Evolutionary conservation across 345 rosid genomes (phyloP).

Genomic region (Angophora floribunda): DNA sequence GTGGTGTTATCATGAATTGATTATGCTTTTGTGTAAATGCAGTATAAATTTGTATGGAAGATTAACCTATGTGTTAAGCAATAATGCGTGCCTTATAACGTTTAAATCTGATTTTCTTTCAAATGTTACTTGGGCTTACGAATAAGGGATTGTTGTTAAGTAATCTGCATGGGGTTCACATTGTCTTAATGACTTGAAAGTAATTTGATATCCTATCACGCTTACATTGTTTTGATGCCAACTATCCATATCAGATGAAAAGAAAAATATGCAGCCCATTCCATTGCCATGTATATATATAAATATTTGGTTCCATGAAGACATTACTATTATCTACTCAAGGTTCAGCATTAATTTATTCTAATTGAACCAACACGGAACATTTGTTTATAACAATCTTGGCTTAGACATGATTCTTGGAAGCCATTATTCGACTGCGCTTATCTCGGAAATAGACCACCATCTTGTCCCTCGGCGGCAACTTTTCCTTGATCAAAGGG

Average conservation of each 20-base stretch:
- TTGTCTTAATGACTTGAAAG: too few species aligned
- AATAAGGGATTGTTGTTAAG: not conserved
- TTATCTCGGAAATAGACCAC: not conserved
- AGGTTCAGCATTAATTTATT: not conserved
- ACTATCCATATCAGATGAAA: not conserved
- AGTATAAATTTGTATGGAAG: not conserved
- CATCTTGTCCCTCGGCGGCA: slow-evolving; percentile 19
- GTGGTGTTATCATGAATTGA: too few species aligned
- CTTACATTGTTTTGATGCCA: not conserved
- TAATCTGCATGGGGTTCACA: not conserved
- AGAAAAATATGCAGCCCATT: not conserved
- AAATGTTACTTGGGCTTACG: not conserved
- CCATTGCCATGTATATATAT: not conserved
- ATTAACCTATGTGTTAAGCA: not conserved
- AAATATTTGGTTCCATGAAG: not conserved
- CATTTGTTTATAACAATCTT: not conserved
- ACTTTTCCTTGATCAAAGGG: slow-evolving; percentile 7
- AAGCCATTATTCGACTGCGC: not conserved
- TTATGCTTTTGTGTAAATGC: not conserved
- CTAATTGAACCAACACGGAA: not conserved
- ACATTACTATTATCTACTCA: not conserved
- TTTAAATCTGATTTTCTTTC: too few species aligned
- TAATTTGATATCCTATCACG: not conserved
- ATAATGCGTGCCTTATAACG: not conserved
- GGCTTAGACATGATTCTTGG: not conserved